Percentiles rank a stretch among this genome's conserved stretches.
These are phyloP conservation scores for Tolypocladium nubicola DNA, from an alignment of 2,329 filamentous ascomycete genomes.

Conservation along the genomic window DNA sequence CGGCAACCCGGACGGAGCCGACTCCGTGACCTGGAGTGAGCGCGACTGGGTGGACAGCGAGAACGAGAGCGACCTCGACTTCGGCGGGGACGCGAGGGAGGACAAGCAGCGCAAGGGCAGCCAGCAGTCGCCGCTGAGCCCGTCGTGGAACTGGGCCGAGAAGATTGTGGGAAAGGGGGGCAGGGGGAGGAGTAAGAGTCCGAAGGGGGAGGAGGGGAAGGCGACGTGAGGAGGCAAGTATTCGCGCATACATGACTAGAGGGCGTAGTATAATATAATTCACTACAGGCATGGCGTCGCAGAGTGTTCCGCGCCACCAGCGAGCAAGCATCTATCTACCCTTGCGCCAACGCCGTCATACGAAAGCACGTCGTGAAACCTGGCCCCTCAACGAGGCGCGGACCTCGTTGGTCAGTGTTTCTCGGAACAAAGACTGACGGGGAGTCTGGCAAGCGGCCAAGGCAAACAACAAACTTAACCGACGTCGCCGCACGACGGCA, in stretches of 20 bases:
- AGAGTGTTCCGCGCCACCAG: too few species aligned
- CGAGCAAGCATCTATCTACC: too few species aligned
- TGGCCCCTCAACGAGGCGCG: too few species aligned
- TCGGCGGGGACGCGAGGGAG: slow-evolving; percentile 8
- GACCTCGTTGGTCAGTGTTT: too few species aligned
- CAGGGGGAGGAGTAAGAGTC: slow-evolving; percentile 17
- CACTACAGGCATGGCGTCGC: too few species aligned
- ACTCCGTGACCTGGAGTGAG: slow-evolving; percentile 57
- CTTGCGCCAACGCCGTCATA: too few species aligned
- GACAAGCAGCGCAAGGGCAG: slow-evolving; percentile 8
- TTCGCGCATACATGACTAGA: not conserved
- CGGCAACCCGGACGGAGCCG: slow-evolving; percentile 20
- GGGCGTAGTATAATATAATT: not conserved
- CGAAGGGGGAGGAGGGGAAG: not conserved
- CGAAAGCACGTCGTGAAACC: too few species aligned
- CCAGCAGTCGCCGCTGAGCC: slow-evolving; percentile 9
- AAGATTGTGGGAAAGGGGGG: slow-evolving; percentile 38
- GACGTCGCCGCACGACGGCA: too few species aligned
- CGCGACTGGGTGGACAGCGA: slow-evolving; percentile 49
- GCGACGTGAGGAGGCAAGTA: too few species aligned
- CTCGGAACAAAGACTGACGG: too few species aligned
- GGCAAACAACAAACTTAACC: too few species aligned
- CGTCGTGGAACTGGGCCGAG: slow-evolving; percentile 42
- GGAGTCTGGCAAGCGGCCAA: too few species aligned
- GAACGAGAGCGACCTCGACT: slow-evolving; percentile 28